Conservation (phyloP, 2,329 filamentous ascomycete genomes). For the Cadophora sp. region DNA sequence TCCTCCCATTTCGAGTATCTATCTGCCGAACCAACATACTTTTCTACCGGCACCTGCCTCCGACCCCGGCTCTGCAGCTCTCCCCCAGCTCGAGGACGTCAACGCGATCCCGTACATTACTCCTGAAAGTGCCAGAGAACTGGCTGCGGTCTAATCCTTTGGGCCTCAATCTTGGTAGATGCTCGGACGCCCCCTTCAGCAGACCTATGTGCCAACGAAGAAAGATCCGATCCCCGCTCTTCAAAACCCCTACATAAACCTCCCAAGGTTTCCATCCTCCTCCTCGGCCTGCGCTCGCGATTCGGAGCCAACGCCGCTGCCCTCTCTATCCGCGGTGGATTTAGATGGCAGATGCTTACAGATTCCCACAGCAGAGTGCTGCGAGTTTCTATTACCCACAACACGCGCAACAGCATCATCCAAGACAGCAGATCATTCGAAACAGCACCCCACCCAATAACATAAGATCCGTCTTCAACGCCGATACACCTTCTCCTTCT, state of each 20-base stretch:
- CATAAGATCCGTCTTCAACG: slow-evolving; percentile 47
- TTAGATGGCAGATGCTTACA: slow-evolving; percentile 76
- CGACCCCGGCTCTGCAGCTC: slow-evolving; percentile 1
- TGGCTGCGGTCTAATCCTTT: slow-evolving; percentile 21
- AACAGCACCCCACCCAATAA: slow-evolving; percentile 53
- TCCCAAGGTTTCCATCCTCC: slow-evolving; percentile 18
- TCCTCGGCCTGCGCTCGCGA: slow-evolving; percentile 37
- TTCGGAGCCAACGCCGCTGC: slow-evolving; percentile 37
- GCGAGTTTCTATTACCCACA: slow-evolving; percentile 65
- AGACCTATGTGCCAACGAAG: slow-evolving; percentile 47
- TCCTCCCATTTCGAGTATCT: slow-evolving; percentile 10
- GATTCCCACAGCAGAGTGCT: slow-evolving; percentile 65
- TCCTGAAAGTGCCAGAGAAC: slow-evolving; percentile 23
- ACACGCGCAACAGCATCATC: slow-evolving; percentile 48
- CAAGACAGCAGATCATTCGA: slow-evolving; percentile 53
- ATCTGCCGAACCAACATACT: slow-evolving; percentile 1
- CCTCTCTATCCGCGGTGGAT: slow-evolving; percentile 40
- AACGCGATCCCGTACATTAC: neutral
- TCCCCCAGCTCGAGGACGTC: neutral
- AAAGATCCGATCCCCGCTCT: slow-evolving; percentile 42
- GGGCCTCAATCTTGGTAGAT: slow-evolving; percentile 39
- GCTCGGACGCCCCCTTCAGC: slow-evolving; percentile 35
- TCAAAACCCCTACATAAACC: slow-evolving; percentile 40
- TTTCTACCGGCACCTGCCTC: neutral
- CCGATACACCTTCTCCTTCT: slow-evolving; percentile 61